Evolutionary conservation across 139 green algal genomes (phyloP), one percentile per base, ranked within the genome.

Genomic region (Chlorella sorokiniana): DNA sequence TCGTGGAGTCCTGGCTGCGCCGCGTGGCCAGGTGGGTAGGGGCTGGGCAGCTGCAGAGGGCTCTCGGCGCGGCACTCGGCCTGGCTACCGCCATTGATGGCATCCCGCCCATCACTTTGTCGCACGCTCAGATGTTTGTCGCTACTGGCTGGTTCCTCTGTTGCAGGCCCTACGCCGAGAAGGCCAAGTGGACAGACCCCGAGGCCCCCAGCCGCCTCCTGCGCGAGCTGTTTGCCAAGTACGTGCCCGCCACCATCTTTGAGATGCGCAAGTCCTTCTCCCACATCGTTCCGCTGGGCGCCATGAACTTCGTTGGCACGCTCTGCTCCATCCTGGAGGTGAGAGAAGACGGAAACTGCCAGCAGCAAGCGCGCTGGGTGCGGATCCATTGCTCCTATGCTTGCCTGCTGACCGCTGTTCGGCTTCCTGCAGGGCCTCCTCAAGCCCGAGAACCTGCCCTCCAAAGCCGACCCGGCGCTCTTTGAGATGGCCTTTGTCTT

Each of bases 401-500:
- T 29, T 59, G 8, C 25, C 41, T 10, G 4, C 33, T 40, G 10
- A 27, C 14, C 0, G 11, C n/a, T 31, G 31, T 2, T 1, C 9
- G 4, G 0, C 44, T 11, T 25, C 1, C 9, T 96, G 18, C 92
- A 91, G 85, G 8, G 89, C 88, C 84, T 74, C 69, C 41, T 69
- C 81, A 86, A 9, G 80, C 92, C 27, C 86, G 90, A 33, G 86
- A 89, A 27, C 90, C 89, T 5, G 91, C 96, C 89, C 92, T 94
- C 88, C 93, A 96, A 90, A 81, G 96, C 70, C 75, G 93, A 95
- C 40, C 92, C 94, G 80, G 78, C 74, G 6, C 72, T 95, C 74
- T 96, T 97, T 63, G 94, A 98, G 89, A 84, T 94, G 84, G 86
- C 94, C 79, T 98, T 98, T 87, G 93, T 98, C 37, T 97, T 96